Conservation (phyloP, 2,329 filamentous ascomycete genomes). For the Gnomoniopsis smithogilvyi region DNA sequence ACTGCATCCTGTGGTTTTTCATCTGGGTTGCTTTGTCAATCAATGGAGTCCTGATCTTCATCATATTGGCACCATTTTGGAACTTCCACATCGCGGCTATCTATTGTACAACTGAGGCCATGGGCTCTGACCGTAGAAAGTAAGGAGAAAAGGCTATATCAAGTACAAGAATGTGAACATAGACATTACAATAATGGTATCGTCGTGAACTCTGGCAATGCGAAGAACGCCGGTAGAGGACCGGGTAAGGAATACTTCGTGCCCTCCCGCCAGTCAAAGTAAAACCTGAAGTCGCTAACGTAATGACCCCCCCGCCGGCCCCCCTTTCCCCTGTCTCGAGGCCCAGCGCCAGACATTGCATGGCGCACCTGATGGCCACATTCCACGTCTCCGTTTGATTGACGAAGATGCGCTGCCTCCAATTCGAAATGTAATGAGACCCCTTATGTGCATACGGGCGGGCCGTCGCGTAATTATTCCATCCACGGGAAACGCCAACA, state of each 20-base stretch:
- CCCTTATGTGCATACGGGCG: background rate
- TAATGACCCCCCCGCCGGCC: too few relatives aligned
- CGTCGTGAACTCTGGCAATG: background rate
- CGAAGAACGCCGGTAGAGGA: background rate
- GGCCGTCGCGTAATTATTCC: too few relatives aligned
- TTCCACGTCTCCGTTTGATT: background rate
- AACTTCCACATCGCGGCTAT: too few relatives aligned
- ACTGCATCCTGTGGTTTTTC: too few relatives aligned
- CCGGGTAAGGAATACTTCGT: background rate
- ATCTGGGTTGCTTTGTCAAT: too few relatives aligned
- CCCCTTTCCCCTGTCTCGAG: background rate
- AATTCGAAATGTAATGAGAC: background rate
- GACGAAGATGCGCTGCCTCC: background rate
- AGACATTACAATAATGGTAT: slow-evolving; percentile 17
- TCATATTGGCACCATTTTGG: background rate
- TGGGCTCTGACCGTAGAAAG: background rate
- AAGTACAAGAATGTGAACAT: slow-evolving; percentile 7
- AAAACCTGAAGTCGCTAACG: background rate
- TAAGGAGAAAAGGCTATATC: background rate
- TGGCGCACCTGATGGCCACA: background rate
- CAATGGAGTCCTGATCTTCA: too few relatives aligned
- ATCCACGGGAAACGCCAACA: background rate
- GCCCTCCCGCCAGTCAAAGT: background rate
- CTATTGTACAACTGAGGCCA: background rate
- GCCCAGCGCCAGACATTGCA: background rate